A percentile compares a stretch with the other conserved stretches of the same genome.
Evolutionary conservation across 2,329 filamentous ascomycete species (phyloP).

Genomic region (Fusarium succisae): DNA sequence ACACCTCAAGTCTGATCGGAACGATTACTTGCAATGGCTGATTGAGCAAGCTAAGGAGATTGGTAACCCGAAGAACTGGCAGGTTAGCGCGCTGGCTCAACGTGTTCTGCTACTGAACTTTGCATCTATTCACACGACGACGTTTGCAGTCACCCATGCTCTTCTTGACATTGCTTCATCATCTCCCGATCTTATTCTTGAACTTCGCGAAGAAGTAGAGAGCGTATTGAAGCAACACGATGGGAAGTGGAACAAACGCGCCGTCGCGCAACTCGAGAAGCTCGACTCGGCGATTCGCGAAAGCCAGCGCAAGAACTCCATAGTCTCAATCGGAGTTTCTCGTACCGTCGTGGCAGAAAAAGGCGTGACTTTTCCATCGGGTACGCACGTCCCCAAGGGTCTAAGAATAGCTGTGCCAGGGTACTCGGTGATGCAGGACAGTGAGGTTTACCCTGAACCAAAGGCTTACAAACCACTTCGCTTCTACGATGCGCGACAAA

Average conservation of each 20-base stretch:
- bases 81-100: neutral
- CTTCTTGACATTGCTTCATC: slow-evolving; percentile 2
- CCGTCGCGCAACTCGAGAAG: neutral
- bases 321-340: neutral
- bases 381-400: neutral
- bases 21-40: neutral
- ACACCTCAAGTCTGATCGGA: neutral
- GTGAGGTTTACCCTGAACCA: neutral
- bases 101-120: slow-evolving; percentile 7
- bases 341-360: neutral
- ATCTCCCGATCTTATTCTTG: neutral
- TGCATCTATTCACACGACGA: slow-evolving; percentile 8
- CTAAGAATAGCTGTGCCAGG: neutral
- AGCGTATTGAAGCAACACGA: neutral
- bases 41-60: slow-evolving; percentile 6
- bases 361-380: neutral
- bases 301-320: slow-evolving; percentile 12
- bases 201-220: neutral
- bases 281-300: slow-evolving; percentile 12
- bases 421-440: slow-evolving; percentile 1
- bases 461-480: neutral
- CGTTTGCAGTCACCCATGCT: neutral
- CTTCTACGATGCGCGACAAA: neutral
- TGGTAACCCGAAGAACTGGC: slow-evolving; percentile 8
- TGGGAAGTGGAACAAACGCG: neutral